Conservation (phyloP, 768 basidiomycete genomes). For the Pulveroboletus sp. region DNA sequence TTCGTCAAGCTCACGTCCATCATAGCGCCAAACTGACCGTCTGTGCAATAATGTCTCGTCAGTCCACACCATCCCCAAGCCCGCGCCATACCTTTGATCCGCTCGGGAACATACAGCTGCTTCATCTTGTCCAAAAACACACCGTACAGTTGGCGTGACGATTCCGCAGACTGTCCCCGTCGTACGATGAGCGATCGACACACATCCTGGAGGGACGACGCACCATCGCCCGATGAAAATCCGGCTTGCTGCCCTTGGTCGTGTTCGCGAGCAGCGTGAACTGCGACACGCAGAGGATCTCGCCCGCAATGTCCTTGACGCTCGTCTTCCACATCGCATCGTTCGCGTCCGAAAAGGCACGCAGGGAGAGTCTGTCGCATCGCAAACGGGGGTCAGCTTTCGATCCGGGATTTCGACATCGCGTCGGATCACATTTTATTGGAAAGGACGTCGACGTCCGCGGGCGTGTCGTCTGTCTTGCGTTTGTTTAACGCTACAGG, state of each 20-base stretch:
- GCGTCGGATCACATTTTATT: constrained; percentile 90
- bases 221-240: constrained; percentile 94
- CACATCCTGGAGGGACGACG: constrained; percentile 15
- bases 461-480: constrained; percentile 71
- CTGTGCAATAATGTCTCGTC: constrained; percentile 38
- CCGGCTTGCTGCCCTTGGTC: constrained; percentile 83
- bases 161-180: constrained; percentile 45
- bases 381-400: too few relatives aligned
- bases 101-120: constrained; percentile 63
- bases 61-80: neutral
- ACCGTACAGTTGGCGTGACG: constrained; percentile 66
- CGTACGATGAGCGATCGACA: too few relatives aligned
- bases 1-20: constrained; percentile 88
- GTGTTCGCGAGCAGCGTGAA: constrained; percentile 89
- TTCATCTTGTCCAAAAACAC: constrained; percentile 68
- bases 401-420: constrained; percentile 4
- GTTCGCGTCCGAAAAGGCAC: constrained; percentile 63
- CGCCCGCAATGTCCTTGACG: constrained; percentile 85
- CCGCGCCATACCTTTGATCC: constrained; percentile 62
- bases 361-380: constrained; percentile 56
- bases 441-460: constrained; percentile 67
- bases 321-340: constrained; percentile 80
- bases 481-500: constrained; percentile 2
- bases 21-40: constrained; percentile 95
- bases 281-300: constrained; percentile 92